Evolutionary conservation across 306 rosid species (phyloP), one percentile per base, ranked within the genome.

Genomic region (Chamaecrista fasciculata): DNA sequence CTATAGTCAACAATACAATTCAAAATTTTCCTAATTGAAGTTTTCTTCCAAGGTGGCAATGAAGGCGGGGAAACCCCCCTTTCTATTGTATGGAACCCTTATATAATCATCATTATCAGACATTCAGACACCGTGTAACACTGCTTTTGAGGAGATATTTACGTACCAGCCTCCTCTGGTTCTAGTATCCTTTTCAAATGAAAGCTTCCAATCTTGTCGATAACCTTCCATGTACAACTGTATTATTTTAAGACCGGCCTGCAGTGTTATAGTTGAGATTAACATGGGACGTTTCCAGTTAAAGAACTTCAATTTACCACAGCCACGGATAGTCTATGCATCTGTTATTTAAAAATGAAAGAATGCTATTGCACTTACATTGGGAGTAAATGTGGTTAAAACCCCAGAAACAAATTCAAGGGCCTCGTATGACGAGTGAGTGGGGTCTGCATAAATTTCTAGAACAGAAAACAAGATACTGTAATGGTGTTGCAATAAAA

Each of bases 181-280:
- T 52, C 86, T 83, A 0, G 97, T 93, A 72, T 93, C 94, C 70
- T 78, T 85, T 82, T 93, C 86, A 64, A 76, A 93, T 28, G 98
- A 90, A 53, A 93, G 96, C 80, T 93, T 83, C 96, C 98, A 90
- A 49, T 93, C 96, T 79, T 93, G 98, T 66, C 97, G 69, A 74
- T 93, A 93, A 48, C 98, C 98, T 79, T 93, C 97, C 96, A 84
- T 81, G 74, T 88, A 86, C 59, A 69, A 66, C 50, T 90, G 86
- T 77, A 93, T 83, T 75, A 90, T 86, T 86, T 90, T 90, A 62
- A 90, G 89, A 73, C 97, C 94, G 6, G 96, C 91, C 97, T 90
- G 77, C 72, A 76, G 46, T n/a, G 29, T 69, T 52, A 72, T 31
- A 44, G 50, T 70, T 16, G 76, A 81, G 76, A 40, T 82, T 72